Evolutionary conservation across 2,329 filamentous ascomycete species (phyloP).

Genomic region (Penicillium vulpinum): DNA sequence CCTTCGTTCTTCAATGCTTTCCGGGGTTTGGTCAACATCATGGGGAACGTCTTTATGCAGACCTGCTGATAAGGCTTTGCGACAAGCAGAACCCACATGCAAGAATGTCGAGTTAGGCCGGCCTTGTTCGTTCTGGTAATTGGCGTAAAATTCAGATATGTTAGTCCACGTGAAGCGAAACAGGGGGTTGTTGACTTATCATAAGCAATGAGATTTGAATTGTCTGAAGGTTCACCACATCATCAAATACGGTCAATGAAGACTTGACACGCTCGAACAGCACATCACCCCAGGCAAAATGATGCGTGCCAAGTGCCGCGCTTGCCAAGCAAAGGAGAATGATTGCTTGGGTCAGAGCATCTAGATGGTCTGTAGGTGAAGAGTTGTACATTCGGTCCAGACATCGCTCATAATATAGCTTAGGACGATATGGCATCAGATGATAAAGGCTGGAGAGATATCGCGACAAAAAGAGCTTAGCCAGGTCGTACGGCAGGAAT

Average conservation of each 20-base stretch:
- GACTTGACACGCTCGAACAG: constrained; percentile 48
- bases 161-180: neutral
- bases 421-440: constrained; percentile 39
- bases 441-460: constrained; percentile 47
- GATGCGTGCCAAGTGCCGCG: constrained; percentile 42
- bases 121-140: constrained; percentile 48
- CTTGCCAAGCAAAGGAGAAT: constrained; percentile 41
- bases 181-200: constrained; percentile 39
- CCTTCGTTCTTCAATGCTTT: constrained; percentile 40
- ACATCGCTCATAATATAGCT: constrained; percentile 36
- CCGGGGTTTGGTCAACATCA: constrained; percentile 31
- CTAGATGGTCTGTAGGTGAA: constrained; percentile 32
- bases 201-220: constrained; percentile 48
- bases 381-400: constrained; percentile 40
- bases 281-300: constrained; percentile 44
- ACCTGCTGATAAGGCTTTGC: constrained; percentile 48
- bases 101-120: constrained; percentile 48
- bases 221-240: constrained; percentile 48
- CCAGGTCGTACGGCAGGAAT: constrained; percentile 43
- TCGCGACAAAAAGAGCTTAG: constrained; percentile 41
- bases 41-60: constrained; percentile 45
- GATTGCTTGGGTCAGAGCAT: constrained; percentile 40
- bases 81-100: constrained; percentile 42
- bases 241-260: constrained; percentile 40
- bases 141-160: constrained; percentile 33